Evolutionary conservation across 2,329 filamentous ascomycete genomes (phyloP).

Genomic region (Alternaria rosae): DNA sequence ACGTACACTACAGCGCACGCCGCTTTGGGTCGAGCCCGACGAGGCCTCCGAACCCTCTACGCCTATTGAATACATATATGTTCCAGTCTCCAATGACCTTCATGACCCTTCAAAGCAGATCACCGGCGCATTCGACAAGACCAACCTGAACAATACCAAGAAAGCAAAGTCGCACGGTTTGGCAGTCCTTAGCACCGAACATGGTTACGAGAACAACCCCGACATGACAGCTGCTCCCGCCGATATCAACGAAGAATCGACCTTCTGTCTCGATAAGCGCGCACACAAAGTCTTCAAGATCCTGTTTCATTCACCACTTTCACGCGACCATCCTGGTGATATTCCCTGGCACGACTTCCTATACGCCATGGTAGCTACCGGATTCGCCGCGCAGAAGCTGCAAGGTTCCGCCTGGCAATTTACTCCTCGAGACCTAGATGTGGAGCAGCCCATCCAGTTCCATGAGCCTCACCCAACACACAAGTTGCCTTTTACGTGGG

Average conservation of each 20-base stretch:
- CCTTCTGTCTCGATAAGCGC: constrained; percentile 33
- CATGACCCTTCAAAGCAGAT: constrained; percentile 14
- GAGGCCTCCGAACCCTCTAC: not conserved
- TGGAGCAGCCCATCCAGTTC: constrained; percentile 49
- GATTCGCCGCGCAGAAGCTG: constrained; percentile 64
- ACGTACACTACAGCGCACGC: constrained; percentile 56
- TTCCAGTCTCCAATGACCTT: constrained; percentile 15
- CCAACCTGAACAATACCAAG: not conserved
- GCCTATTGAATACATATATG: not conserved
- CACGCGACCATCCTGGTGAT: constrained; percentile 55
- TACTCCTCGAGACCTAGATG: constrained; percentile 52
- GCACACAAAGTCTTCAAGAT: constrained; percentile 53
- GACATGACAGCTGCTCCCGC: not conserved
- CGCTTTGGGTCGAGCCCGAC: constrained; percentile 55
- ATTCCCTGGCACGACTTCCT: constrained; percentile 63
- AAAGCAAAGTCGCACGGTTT: constrained; percentile 21
- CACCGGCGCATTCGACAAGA: constrained; percentile 12
- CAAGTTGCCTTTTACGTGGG: constrained; percentile 60
- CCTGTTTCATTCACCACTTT: constrained; percentile 51
- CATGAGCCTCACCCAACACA: constrained; percentile 66
- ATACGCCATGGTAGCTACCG: constrained; percentile 59
- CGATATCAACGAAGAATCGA: constrained; percentile 19
- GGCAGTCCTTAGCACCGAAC: not conserved
- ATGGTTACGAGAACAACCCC: not conserved
- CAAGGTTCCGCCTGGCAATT: constrained; percentile 70